phyloP scores from a whole-genome alignment of 441 rosid species.

The Arabidopsis hybrid region DNA sequence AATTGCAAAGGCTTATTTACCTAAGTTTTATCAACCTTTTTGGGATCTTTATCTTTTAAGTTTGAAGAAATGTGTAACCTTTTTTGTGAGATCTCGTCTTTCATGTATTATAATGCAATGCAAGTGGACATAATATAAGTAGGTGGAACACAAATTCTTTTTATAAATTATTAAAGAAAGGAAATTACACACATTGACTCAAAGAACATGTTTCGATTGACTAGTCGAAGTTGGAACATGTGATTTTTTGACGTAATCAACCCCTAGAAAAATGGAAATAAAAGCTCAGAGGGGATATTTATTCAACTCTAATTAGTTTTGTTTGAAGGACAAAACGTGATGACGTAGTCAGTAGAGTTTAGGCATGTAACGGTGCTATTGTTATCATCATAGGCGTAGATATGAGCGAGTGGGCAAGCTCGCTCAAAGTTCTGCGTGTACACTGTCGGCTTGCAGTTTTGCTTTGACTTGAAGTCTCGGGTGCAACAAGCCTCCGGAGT shows the following conservation, averaged over 20 bases:
- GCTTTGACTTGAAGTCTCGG: slow-evolving; percentile 10
- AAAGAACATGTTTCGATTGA: background rate
- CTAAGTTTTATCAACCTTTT: too few relatives aligned
- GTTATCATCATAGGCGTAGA: slow-evolving; percentile 42
- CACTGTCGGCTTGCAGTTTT: slow-evolving; percentile 42
- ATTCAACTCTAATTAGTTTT: background rate
- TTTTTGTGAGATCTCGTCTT: background rate
- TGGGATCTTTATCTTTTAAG: too few relatives aligned
- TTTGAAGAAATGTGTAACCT: too few relatives aligned
- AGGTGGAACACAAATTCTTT: background rate
- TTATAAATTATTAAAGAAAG: background rate
- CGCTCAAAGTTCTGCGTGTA: slow-evolving; percentile 47
- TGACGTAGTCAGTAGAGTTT: slow-evolving; percentile 47
- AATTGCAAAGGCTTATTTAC: background rate
- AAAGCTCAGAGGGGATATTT: background rate
- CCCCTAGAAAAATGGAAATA: background rate
- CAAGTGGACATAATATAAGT: background rate
- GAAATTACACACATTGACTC: background rate
- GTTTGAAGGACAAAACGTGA: slow-evolving; percentile 53
- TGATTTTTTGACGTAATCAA: slow-evolving; percentile 33
- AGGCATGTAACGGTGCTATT: slow-evolving; percentile 49
- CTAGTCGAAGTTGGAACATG: background rate
- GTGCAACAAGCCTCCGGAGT: slow-evolving; percentile 43
- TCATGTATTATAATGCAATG: background rate
- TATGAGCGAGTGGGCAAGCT: slow-evolving; percentile 48